Evolutionary conservation across 495 filamentous ascomycete species (phyloP), one percentile per base, ranked within the genome.

Genomic region (Lichenothelia convexa): DNA sequence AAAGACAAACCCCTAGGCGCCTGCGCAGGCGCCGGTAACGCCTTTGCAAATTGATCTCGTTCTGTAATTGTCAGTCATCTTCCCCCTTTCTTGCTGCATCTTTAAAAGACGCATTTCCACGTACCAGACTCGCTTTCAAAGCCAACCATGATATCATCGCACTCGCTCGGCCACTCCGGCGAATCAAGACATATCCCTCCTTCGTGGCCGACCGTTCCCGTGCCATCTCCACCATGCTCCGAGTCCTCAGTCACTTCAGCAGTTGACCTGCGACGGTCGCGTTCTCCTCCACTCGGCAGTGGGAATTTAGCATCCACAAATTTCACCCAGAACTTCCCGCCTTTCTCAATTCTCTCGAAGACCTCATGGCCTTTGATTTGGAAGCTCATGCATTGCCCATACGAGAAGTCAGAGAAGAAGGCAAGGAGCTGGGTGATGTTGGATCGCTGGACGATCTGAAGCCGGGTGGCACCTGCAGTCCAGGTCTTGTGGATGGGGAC

Each of bases 401-500:
- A 79, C 32, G 67, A 67, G 54, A 86, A 92, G 34, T 80, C 76
- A 34, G 75, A 66, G 49, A 92, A 83, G 58, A 89, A 93, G 19
- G 74, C 82, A 5, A 87, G 54, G 13, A 93, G 55, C 46, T 91
- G 81, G 2, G 73, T 54, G 20, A 72, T 64, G 29, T 79, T 75
- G 18, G 19, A 13, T 1, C 32, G 26, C 7, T 33, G 18, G 21
- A 93, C 68, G 24, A 93, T 60, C 53, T 92, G 85, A 17, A 93
- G 58, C 12, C 85, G 71, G 9, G 79, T 76, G 21, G 61, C 58
- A 8, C 60, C 68, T 1, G 83, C 78, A 47, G 87, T 80, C 80
- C 81, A 87, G 51, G 80, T 84, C 59, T 92, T 91, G 56, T 85
- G 73, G 34, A 87, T 81, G 0, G 80, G 81, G n/a, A 87, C 79